Evolutionary conservation across 2,329 filamentous ascomycete species (phyloP), one percentile per base, ranked within the genome.

Genomic region (Fusarium burgessii): DNA sequence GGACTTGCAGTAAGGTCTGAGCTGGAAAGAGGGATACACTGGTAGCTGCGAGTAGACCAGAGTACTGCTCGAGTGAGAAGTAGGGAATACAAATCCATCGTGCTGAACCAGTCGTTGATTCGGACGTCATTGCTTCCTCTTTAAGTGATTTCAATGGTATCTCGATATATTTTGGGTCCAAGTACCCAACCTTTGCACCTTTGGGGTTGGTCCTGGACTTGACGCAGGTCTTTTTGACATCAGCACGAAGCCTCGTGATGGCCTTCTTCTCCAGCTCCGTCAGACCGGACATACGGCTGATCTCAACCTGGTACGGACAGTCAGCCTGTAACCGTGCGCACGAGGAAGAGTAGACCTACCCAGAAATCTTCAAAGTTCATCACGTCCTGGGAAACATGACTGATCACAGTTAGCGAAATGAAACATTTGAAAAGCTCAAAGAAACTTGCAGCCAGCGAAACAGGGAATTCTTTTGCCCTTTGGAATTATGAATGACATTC

Each of bases 31-130:
- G 74, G 8, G 77, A 76, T 10, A 77, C 47, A 29, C 74, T 78
- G 3, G 78, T 76, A 2, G 77, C 77, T 9, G 76, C 75, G 4
- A 77, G 72, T 4, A 83, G 70, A 5, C 82, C 83, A 0, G 80
- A 80, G 60, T 85, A 86, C 27, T 79, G 78, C 54, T 84, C 80
- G 1, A 86, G 78, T 4, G 79, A 80, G 67, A 87, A 86, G 66
- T 85, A 86, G 0, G 85, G 85, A 17, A 86, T 74, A 33, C 82
- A 85, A 5, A 85, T 68, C 84, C 84, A 86, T 23, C 78, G 79
- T 1, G 78, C 77, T 2, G 70, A 55, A 13, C 65, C 50, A 40
- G 54, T 52, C 56, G 70, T 10, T 51, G 57, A 49, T 4, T 71
- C 61, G 9, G 66, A 49, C 2, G 60, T 35, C 6, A 61, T 58